Evolutionary conservation across 768 basidiomycete species (phyloP), one percentile per base, ranked within the genome.

Genomic region (Amanita rimosa): DNA sequence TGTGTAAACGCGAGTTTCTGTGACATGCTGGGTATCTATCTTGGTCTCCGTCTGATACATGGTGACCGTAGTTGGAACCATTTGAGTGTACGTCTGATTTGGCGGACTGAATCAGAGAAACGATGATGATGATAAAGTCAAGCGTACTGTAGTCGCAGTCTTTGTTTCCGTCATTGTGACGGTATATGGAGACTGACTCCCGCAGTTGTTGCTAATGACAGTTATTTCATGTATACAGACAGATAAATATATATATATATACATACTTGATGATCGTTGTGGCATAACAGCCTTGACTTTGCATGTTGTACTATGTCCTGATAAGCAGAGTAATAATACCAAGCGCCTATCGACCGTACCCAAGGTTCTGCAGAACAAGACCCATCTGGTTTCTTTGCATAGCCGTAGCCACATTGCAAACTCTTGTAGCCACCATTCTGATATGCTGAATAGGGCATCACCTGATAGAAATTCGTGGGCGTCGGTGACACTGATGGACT

Each of bases 321-420:
- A 31, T 47, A 53, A 31, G 49, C 38, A 45, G 29, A 48, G 38
- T n/a, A 29, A 47, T 29, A 22, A 11, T 40, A 40, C 5, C 36
- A 21, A 48, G 37, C 44, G 42, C 7, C 39, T 46, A 38, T 36
- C 44, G 24, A 27, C 60, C 73, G 52, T 56, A 83, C 82, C 83
- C 84, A 85, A 46, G 72, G 71, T 60, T 76, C 60, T 21, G 66
- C 55, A 17, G 62, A 51, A 61, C 84, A 86, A 42, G 66, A 69
- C 29, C 80, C 81, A 59, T 81, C 73, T 8, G 60, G 64, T 48
- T 60, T 62, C 64, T 81, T 83, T 42, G 62, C 56, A 57, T 79
- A 80, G 21, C 83, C 84, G 59, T 87, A 87, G 44, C 84, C 84
- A 59, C 84, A 87, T 54, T 72, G 63, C 61, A 85, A 63, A 60